Conservation (phyloP, 345 rosid species). For the Gossypium thurberi region DNA sequence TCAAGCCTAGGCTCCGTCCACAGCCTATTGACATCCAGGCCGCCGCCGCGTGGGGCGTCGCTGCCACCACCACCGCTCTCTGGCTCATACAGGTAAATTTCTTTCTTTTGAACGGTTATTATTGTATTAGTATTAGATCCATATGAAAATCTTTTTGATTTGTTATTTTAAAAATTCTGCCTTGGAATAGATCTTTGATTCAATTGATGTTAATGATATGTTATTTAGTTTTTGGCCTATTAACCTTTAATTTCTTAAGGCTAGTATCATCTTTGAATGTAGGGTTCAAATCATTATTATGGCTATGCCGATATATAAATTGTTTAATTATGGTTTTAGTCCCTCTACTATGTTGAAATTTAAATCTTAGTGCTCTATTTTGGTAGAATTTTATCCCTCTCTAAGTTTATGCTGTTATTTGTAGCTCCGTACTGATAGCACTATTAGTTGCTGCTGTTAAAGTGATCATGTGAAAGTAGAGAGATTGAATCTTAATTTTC, state of each 20-base stretch:
- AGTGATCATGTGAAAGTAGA: too few species aligned
- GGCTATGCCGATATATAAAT: too few species aligned
- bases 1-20: constrained; percentile 43
- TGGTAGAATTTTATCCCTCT: too few species aligned
- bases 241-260: background rate
- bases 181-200: background rate
- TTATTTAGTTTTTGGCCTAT: background rate
- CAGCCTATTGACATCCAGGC: constrained; percentile 60
- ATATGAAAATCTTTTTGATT: background rate
- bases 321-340: too few species aligned
- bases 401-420: too few species aligned
- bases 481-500: too few species aligned
- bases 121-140: background rate
- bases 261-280: background rate
- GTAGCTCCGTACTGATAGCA: too few species aligned
- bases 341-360: too few species aligned
- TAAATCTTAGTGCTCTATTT: too few species aligned
- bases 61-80: constrained; percentile 60
- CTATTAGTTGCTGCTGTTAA: too few species aligned
- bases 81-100: constrained; percentile 62
- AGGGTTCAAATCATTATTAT: background rate
- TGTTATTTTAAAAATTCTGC: background rate
- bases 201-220: background rate
- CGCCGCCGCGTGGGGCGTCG: constrained; percentile 77
- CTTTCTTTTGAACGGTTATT: background rate